phyloP scores from a whole-genome alignment of 2,329 filamentous ascomycete species.

The Dothideomycetes sp. region DNA sequence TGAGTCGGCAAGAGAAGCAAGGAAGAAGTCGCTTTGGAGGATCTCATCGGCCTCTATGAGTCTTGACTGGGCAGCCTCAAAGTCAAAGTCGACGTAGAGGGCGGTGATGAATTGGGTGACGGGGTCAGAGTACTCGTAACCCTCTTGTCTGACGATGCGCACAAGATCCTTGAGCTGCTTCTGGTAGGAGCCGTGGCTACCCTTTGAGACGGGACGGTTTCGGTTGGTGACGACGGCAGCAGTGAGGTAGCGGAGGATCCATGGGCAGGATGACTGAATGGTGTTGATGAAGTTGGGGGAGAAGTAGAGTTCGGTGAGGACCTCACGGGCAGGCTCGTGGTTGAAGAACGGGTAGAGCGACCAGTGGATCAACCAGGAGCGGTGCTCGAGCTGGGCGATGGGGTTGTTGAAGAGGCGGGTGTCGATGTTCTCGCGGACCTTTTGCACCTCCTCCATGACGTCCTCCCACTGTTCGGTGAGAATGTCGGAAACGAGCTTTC shows the following conservation, averaged over 20 bases:
- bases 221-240: slow-evolving; percentile 90
- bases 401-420: slow-evolving; percentile 93
- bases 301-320: slow-evolving; percentile 93
- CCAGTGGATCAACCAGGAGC: slow-evolving; percentile 98
- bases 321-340: slow-evolving; percentile 81
- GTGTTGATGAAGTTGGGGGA: slow-evolving; percentile 97
- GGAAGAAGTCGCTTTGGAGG: slow-evolving; percentile 89
- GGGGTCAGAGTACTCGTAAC: slow-evolving; percentile 94
- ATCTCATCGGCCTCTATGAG: slow-evolving; percentile 83
- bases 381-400: slow-evolving; percentile 87
- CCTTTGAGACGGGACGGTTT: slow-evolving; percentile 66
- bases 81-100: slow-evolving; percentile 92
- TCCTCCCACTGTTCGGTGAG: slow-evolving; percentile 90
- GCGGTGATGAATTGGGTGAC: slow-evolving; percentile 95
- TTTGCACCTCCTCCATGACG: slow-evolving; percentile 80
- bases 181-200: slow-evolving; percentile 85
- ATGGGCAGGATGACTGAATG: slow-evolving; percentile 94
- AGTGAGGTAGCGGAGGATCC: slow-evolving; percentile 88
- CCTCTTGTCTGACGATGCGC: slow-evolving; percentile 90
- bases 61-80: slow-evolving; percentile 88
- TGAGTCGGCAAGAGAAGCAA: slow-evolving; percentile 68
- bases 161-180: slow-evolving; percentile 98
- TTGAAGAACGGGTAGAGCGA: slow-evolving; percentile 98
- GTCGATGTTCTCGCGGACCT: slow-evolving; percentile 87
- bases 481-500: slow-evolving; percentile 93